phyloP scores from a whole-genome alignment of 768 basidiomycete species.

The Psilocybe subaeruginosa region DNA sequence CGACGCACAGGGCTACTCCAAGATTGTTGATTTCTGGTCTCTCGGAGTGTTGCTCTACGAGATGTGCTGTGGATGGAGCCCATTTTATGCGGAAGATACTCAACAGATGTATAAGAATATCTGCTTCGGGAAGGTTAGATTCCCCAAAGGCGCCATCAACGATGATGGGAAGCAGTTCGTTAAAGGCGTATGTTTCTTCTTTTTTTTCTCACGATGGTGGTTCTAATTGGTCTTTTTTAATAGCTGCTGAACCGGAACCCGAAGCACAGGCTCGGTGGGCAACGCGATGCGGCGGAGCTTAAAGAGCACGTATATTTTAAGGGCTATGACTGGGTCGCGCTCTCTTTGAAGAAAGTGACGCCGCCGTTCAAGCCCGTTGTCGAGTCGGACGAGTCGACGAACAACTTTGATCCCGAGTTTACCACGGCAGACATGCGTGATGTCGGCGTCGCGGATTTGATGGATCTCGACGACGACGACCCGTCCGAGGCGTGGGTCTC shows the following conservation, averaged over 20 bases:
- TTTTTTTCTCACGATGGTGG: background rate
- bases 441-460: conserved; percentile 47
- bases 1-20: conserved; percentile 97
- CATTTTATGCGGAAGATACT: conserved; percentile 98
- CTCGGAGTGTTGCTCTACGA: conserved; percentile 96
- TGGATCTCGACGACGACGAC: conserved; percentile 45
- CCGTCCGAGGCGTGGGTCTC: conserved; percentile 74
- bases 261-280: conserved; percentile 93
- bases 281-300: conserved; percentile 88
- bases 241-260: conserved; percentile 98
- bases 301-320: conserved; percentile 97
- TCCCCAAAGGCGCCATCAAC: conserved; percentile 94
- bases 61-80: conserved; percentile 99
- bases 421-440: conserved; percentile 89
- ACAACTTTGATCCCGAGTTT: conserved; percentile 98
- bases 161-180: conserved; percentile 99
- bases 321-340: conserved; percentile 87
- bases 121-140: conserved; percentile 98
- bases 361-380: conserved; percentile 98
- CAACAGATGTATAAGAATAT: conserved; percentile 99
- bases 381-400: conserved; percentile 97
- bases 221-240: conserved; percentile 1
- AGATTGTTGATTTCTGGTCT: conserved; percentile 99
- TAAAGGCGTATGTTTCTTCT: conserved; percentile 77
- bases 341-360: conserved; percentile 86